Evolutionary conservation across 495 filamentous ascomycete species (phyloP).

Genomic region (Penicillium malachiteum): DNA sequence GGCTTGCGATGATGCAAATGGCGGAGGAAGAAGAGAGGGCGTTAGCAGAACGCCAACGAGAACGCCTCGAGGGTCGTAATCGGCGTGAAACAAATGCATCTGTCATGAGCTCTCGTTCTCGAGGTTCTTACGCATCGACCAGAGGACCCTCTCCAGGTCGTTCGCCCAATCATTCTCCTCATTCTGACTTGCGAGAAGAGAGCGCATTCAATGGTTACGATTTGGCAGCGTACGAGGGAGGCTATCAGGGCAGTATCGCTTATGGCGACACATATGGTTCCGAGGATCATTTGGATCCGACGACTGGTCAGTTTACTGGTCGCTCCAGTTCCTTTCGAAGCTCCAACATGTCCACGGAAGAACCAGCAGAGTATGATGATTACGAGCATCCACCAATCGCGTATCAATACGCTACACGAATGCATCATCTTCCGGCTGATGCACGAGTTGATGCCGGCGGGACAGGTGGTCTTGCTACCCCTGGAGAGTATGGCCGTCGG

Average conservation of each 20-base stretch:
- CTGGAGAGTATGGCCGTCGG: slow-evolving; percentile 59
- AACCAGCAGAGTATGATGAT: slow-evolving; percentile 34
- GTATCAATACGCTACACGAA: slow-evolving; percentile 57
- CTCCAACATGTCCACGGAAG: slow-evolving; percentile 37
- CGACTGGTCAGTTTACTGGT: slow-evolving; percentile 8
- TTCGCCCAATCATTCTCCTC: slow-evolving; percentile 7
- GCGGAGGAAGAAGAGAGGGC: slow-evolving; percentile 78
- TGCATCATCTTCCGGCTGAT: slow-evolving; percentile 52
- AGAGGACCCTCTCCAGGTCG: slow-evolving; percentile 10
- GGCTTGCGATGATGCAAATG: slow-evolving; percentile 77
- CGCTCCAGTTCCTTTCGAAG: slow-evolving; percentile 36
- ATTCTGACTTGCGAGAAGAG: slow-evolving; percentile 39
- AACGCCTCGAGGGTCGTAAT: slow-evolving; percentile 44
- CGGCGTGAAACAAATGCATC: slow-evolving; percentile 52
- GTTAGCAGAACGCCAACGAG: slow-evolving; percentile 35
- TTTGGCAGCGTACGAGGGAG: slow-evolving; percentile 69
- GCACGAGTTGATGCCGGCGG: slow-evolving; percentile 76
- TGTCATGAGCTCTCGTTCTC: slow-evolving; percentile 34
- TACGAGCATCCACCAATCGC: slow-evolving; percentile 46
- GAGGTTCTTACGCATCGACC: slow-evolving; percentile 23
- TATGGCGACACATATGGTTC: slow-evolving; percentile 59
- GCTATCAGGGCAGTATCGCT: slow-evolving; percentile 67
- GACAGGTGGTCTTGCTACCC: slow-evolving; percentile 80
- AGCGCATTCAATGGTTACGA: slow-evolving; percentile 73
- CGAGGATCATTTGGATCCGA: slow-evolving; percentile 23